Evolutionary conservation across 2,329 filamentous ascomycete species (phyloP).

Genomic region (Pseudophaeomoniella oleicola): DNA sequence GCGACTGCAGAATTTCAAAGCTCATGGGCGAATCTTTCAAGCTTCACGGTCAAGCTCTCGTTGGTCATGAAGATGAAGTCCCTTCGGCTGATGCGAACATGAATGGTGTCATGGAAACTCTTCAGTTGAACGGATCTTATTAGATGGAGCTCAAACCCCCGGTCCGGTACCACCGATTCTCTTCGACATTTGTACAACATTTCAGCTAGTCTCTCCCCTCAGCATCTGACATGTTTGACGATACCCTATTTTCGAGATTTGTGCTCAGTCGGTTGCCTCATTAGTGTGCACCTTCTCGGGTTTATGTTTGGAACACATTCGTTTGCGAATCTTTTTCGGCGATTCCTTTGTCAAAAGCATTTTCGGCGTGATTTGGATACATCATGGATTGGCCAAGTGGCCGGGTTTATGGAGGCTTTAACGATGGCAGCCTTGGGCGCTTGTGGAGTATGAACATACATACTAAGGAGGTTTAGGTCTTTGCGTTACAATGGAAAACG

Average conservation of each 20-base stretch:
- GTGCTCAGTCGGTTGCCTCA: too few species aligned
- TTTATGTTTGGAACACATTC: background rate
- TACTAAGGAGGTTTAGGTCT: too few species aligned
- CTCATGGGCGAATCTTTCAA: slow-evolving; percentile 98
- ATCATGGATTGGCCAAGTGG: too few species aligned
- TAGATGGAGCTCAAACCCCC: background rate
- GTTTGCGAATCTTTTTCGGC: background rate
- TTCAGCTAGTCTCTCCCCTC: background rate
- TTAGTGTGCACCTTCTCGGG: too few species aligned
- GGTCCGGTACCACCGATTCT: background rate
- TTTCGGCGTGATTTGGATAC: background rate
- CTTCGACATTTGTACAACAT: background rate
- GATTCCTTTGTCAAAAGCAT: background rate
- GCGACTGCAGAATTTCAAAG: slow-evolving; percentile 38
- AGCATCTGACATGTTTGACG: background rate
- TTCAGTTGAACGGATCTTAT: background rate
- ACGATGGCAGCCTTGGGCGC: too few species aligned
- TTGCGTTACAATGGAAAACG: too few species aligned
- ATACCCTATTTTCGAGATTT: background rate
- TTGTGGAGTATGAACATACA: too few species aligned
- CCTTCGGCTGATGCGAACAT: background rate
- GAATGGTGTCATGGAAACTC: background rate
- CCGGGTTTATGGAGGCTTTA: too few species aligned
- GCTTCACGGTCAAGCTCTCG: slow-evolving; percentile 83
- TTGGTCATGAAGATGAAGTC: slow-evolving; percentile 79